Evolutionary conservation across 2,329 filamentous ascomycete species (phyloP).

Genomic region (Gnomoniopsis sp.): DNA sequence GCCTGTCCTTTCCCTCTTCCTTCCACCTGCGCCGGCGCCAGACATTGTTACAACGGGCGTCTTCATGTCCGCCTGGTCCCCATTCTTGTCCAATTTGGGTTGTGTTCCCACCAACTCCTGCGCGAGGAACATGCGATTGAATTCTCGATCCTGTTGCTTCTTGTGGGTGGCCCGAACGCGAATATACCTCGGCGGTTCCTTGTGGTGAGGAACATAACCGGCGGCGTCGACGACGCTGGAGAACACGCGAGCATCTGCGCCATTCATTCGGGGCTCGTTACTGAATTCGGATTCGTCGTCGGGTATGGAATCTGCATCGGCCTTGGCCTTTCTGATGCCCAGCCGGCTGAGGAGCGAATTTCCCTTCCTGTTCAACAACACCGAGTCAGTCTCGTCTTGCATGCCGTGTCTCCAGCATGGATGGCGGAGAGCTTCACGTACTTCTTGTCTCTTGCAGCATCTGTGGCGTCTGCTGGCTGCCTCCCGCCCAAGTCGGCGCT

Average conservation of each 20-base stretch:
- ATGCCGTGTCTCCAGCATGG: not conserved
- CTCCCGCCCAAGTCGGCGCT: conserved; percentile 40
- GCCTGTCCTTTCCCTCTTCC: conserved; percentile 40
- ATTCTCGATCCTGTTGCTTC: conserved; percentile 63
- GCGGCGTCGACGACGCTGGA: conserved; percentile 67
- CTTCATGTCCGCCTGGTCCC: conserved; percentile 15
- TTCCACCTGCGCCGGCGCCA: conserved; percentile 33
- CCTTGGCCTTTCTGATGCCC: conserved; percentile 73
- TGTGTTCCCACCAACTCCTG: conserved; percentile 75
- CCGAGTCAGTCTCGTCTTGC: conserved; percentile 4
- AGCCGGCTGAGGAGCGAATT: conserved; percentile 85
- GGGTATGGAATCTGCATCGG: conserved; percentile 43
- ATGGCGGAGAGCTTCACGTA: conserved; percentile 36
- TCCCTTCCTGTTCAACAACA: conserved; percentile 62
- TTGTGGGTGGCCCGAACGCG: conserved; percentile 80
- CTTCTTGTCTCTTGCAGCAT: conserved; percentile 62
- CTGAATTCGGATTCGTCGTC: conserved; percentile 69
- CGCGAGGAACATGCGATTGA: conserved; percentile 84
- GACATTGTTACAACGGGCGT: conserved; percentile 27
- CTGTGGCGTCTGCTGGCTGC: conserved; percentile 28
- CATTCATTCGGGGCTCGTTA: conserved; percentile 66
- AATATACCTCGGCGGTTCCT: conserved; percentile 87
- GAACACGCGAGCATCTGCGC: conserved; percentile 79
- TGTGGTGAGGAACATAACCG: conserved; percentile 81
- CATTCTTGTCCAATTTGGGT: conserved; percentile 28